These are phyloP conservation scores for Podospora bellae-mahoneyi DNA, from an alignment of 495 filamentous ascomycete genomes.

Conservation along the genomic window DNA sequence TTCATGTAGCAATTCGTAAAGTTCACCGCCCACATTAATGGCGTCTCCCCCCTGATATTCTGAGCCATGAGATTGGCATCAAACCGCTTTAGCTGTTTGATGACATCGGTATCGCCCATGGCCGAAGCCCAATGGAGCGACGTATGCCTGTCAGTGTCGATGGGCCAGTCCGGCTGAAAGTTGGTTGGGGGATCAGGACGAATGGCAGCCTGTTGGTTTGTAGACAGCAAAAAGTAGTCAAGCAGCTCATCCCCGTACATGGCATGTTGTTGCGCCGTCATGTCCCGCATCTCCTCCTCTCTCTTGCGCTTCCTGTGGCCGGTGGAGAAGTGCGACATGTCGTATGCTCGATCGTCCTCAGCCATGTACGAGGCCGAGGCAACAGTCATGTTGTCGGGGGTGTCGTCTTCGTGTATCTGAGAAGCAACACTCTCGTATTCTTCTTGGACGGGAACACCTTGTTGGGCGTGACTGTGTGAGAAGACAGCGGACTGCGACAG, in stretches of 20 bases:
- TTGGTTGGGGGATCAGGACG: constrained; percentile 75
- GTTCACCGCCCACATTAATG: constrained; percentile 87
- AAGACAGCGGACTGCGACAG: constrained; percentile 20
- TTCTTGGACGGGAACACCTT: constrained; percentile 35
- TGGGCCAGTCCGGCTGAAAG: constrained; percentile 81
- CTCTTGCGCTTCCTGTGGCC: constrained; percentile 78
- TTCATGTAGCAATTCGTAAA: constrained; percentile 97
- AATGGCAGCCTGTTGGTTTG: constrained; percentile 60
- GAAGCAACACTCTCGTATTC: constrained; percentile 49
- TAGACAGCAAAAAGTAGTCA: constrained; percentile 88
- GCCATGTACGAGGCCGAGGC: constrained; percentile 78
- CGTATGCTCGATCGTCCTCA: constrained; percentile 68
- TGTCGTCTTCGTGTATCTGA: constrained; percentile 75
- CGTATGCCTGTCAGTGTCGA: constrained; percentile 84
- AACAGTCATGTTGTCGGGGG: constrained; percentile 72
- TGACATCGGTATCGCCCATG: constrained; percentile 95
- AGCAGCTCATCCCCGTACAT: constrained; percentile 87
- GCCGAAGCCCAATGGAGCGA: constrained; percentile 94
- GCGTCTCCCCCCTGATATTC: constrained; percentile 83
- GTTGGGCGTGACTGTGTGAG: constrained; percentile 28
- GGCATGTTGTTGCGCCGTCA: constrained; percentile 76
- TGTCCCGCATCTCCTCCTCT: constrained; percentile 61
- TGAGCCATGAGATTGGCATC: constrained; percentile 64
- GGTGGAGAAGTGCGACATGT: constrained; percentile 61
- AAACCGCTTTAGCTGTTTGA: constrained; percentile 75